These are phyloP conservation scores for Amanita phalloides DNA, from an alignment of 768 basidiomycete genomes.

Conservation along the genomic window DNA sequence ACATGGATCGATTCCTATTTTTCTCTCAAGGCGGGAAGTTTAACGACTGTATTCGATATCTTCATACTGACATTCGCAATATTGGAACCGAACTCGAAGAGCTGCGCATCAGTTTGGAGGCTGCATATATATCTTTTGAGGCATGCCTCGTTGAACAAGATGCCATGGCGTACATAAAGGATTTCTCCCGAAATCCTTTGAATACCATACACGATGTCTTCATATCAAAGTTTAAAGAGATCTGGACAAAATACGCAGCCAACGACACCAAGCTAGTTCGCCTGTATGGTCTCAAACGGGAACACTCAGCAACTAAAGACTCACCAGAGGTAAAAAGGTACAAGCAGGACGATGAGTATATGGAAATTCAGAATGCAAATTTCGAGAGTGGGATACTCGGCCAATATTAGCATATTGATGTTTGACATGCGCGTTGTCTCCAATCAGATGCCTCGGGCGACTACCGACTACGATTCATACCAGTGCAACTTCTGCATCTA, in stretches of 20 bases:
- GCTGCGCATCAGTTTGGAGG: background rate
- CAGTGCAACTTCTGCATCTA: too few species aligned
- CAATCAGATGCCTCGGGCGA: too few species aligned
- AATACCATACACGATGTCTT: background rate
- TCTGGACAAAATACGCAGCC: background rate
- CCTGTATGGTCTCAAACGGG: too few species aligned
- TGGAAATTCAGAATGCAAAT: too few species aligned
- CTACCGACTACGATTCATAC: too few species aligned
- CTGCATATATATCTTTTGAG: background rate
- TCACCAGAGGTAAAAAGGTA: too few species aligned
- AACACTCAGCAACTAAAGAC: too few species aligned
- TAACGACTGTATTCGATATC: background rate
- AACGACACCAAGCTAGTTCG: too few species aligned
- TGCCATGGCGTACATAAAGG: background rate
- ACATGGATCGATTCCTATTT: background rate
- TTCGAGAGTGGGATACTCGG: too few species aligned
- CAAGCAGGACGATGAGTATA: too few species aligned
- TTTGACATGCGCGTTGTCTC: too few species aligned
- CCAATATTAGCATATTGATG: too few species aligned
- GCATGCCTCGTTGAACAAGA: background rate
- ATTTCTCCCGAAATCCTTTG: background rate
- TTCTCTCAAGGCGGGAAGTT: background rate
- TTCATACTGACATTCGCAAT: background rate
- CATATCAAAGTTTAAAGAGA: background rate
- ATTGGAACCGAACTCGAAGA: background rate